phyloP scores from a whole-genome alignment of 352 stramenopile genomes.

The Globisporangium parvum region DNA sequence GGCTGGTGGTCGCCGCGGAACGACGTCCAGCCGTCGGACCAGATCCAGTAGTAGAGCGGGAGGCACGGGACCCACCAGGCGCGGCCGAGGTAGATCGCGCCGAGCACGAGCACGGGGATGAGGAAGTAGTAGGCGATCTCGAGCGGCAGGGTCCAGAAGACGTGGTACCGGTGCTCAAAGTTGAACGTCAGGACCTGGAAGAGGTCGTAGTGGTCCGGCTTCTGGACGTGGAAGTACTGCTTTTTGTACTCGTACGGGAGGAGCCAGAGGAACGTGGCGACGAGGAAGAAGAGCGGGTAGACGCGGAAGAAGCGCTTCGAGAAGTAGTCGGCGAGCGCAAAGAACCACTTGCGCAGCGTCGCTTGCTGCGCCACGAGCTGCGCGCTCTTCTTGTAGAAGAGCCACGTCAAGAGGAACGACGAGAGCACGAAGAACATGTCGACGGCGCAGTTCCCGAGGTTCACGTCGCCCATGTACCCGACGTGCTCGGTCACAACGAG shows the following conservation, averaged over 20 bases:
- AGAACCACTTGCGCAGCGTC: conserved; percentile 4
- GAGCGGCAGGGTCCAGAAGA: conserved; percentile 48
- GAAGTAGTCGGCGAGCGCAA: conserved; percentile 30
- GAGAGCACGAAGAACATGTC: conserved; percentile 24
- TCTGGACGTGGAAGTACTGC: conserved; percentile 19
- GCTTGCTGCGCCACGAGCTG: conserved; percentile 11
- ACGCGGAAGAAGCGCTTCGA: conserved; percentile 47
- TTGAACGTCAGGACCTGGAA: conserved; percentile 25
- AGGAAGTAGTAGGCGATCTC: conserved; percentile 40
- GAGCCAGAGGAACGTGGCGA: conserved; percentile 22
- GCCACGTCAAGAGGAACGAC: conserved; percentile 18
- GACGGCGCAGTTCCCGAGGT: conserved; percentile 12
- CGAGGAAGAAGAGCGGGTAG: conserved; percentile 38
- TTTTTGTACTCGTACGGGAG: conserved; percentile 26
- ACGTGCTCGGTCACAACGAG: conserved; percentile 18
- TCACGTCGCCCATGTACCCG: conserved; percentile 6
- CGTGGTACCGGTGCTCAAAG: conserved; percentile 25
- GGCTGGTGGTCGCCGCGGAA: conserved; percentile 16
- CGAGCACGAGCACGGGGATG: conserved; percentile 25
- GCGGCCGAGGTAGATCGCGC: background rate
- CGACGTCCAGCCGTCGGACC: conserved; percentile 14
- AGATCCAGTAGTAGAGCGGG: conserved; percentile 16
- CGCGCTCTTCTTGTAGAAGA: conserved; percentile 16
- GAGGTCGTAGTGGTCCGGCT: conserved; percentile 20
- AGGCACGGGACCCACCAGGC: conserved; percentile 17